phyloP scores from a whole-genome alignment of 441 rosid species.

The Geranium incanum region DNA sequence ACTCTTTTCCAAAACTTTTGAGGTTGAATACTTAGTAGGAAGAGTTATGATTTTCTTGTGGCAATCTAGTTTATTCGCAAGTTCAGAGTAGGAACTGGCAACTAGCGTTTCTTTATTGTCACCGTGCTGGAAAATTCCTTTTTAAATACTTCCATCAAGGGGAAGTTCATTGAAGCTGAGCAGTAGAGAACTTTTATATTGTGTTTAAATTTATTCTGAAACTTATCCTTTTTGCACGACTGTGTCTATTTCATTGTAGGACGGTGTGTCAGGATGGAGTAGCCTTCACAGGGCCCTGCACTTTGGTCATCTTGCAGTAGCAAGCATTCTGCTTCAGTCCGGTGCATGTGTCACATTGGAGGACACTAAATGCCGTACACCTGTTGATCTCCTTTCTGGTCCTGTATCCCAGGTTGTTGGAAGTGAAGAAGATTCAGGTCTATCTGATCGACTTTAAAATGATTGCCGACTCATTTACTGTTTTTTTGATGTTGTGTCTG shows the following conservation, averaged over 20 bases:
- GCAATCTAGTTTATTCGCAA: background rate
- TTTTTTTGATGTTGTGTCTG: background rate
- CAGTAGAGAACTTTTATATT: background rate
- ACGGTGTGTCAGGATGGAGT: constrained; percentile 99
- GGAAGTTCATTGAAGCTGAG: background rate
- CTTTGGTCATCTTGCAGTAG: constrained; percentile 98
- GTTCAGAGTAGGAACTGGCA: constrained; percentile 5
- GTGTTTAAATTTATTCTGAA: background rate
- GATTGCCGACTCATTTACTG: constrained; percentile 13
- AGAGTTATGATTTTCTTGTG: background rate
- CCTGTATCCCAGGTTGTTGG: constrained; percentile 71
- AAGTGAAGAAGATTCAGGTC: constrained; percentile 49
- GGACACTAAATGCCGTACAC: constrained; percentile 71
- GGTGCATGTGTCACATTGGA: constrained; percentile 70
- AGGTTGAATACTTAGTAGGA: background rate
- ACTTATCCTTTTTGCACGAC: background rate
- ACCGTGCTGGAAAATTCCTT: background rate
- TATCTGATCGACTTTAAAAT: constrained; percentile 20
- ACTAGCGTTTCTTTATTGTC: background rate
- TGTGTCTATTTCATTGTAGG: constrained; percentile 38
- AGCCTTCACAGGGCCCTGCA: constrained; percentile 96
- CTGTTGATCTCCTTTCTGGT: constrained; percentile 85
- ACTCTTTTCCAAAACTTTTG: background rate
- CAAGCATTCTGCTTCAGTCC: constrained; percentile 67
- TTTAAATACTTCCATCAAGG: background rate